Base-by-base conservation (phyloP, 306 rosid genomes). In the Fragaria vesca region DNA sequence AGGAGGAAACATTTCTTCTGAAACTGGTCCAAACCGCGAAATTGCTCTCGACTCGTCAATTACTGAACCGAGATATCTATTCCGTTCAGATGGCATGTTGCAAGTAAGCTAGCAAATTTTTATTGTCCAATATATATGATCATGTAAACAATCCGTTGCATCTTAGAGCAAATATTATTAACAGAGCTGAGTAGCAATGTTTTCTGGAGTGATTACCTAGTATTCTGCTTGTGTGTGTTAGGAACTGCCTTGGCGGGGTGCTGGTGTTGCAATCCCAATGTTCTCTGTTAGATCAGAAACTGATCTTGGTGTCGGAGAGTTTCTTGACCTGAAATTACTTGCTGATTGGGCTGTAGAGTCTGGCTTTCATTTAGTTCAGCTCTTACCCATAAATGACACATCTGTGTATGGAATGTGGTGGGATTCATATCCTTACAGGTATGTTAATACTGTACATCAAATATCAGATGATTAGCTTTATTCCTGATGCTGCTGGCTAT, bases 341-440 rank as follows among this genome's bases (percentile, higher is more conserved):
- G 97, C 93, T 80, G 94, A 92, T 77, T 95, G 97, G 98, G 97
- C 97, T 82, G 96, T 82, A 4, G 88, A 87, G 81, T 89, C 97
- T 78, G 98, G 98, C 71, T 91, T 91, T 81, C 93, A 92, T 91
- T 89, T 95, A 82, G 96, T 92, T 77, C 98, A 95, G 83, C 97
- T 95, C 75, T 85, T 95, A 83, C 98, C 97, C 6, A 90, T 95
- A 71, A 92, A 95, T n/a, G 98, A 95, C 80, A 95, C 98, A 45
- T 95, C 98, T 26, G 98, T 95, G 42, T 84, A 95, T 83, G 70
- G 78, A 87, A 92, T 86, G 97, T 95, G 98, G 98, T 95, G 98
- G 98, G 98, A 95, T 84, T 95, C 98, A 42, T 95, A 95, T 87
- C 98, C 98, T 71, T 95, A 95, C 90, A 92, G 98, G 98, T 95